A percentile compares a stretch with the other conserved stretches of the same genome.
Evolutionary conservation across 2,329 filamentous ascomycete genomes (phyloP).

Genomic region (Xylaria sp.): DNA sequence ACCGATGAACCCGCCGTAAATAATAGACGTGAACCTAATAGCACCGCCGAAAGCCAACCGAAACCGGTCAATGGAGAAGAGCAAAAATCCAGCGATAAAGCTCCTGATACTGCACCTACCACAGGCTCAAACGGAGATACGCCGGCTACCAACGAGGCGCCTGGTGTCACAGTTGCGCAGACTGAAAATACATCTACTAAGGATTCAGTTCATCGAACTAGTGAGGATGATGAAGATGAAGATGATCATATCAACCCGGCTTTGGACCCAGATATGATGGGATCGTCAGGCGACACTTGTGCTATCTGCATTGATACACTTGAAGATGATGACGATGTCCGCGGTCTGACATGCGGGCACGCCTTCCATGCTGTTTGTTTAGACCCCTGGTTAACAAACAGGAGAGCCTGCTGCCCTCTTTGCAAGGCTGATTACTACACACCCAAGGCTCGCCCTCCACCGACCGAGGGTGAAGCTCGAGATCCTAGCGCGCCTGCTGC

Average conservation of each 20-base stretch:
- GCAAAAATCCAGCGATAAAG: constrained; percentile 37
- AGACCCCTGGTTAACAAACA: constrained; percentile 94
- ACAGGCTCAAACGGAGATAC: constrained; percentile 1
- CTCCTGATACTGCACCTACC: constrained; percentile 45
- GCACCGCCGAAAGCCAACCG: constrained; percentile 24
- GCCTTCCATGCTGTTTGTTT: constrained; percentile 96
- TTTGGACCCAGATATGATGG: constrained; percentile 81
- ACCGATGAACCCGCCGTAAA: constrained; percentile 55
- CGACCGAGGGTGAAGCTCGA: constrained; percentile 56
- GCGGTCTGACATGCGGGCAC: constrained; percentile 94
- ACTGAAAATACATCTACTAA: constrained; percentile 41
- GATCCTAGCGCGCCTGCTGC: constrained; percentile 45
- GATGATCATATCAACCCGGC: constrained; percentile 87
- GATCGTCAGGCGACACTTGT: constrained; percentile 88
- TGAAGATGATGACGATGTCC: constrained; percentile 95
- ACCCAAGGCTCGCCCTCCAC: constrained; percentile 80
- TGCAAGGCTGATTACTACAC: constrained; percentile 99
- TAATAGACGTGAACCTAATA: constrained; percentile 38
- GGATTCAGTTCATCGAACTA: constrained; percentile 40
- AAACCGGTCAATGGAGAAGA: constrained; percentile 48
- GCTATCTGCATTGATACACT: constrained; percentile 95
- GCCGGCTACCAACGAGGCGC: constrained; percentile 5
- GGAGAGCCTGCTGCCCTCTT: constrained; percentile 93
- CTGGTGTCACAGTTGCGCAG: constrained; percentile 41
- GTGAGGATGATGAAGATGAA: constrained; percentile 71